A percentile compares a stretch with the other conserved stretches of the same genome.
Evolutionary conservation across 1,284 basidiomycete genomes (phyloP).

Genomic region (Boletus sp.): DNA sequence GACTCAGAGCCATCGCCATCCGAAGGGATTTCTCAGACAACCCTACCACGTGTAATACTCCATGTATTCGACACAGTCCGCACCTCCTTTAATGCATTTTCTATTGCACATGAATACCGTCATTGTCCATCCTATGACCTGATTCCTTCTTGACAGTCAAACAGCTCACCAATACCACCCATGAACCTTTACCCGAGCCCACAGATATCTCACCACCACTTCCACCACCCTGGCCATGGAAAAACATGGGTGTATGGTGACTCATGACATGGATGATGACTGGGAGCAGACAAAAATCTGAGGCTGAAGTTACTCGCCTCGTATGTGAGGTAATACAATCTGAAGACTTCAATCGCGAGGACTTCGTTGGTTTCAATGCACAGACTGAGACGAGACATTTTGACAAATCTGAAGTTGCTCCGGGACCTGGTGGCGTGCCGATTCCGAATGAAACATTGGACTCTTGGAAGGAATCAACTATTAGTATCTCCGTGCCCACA

Average conservation of each 20-base stretch:
- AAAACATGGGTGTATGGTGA: slow-evolving; percentile 25
- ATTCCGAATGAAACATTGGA: too few species aligned
- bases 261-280: slow-evolving; percentile 30
- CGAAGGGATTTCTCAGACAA: too few species aligned
- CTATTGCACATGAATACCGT: slow-evolving; percentile 21
- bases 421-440: too few species aligned
- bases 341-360: slow-evolving; percentile 15
- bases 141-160: neutral
- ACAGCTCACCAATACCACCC: slow-evolving; percentile 2
- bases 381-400: slow-evolving; percentile 10
- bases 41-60: slow-evolving; percentile 2
- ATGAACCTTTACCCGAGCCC: too few species aligned
- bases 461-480: too few species aligned
- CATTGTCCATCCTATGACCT: slow-evolving; percentile 33
- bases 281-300: slow-evolving; percentile 24
- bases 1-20: too few species aligned
- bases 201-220: too few species aligned
- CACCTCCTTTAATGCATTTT: slow-evolving; percentile 22
- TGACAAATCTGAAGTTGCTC: too few species aligned
- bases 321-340: slow-evolving; percentile 3
- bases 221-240: slow-evolving; percentile 25
- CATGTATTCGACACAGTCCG: slow-evolving; percentile 16
- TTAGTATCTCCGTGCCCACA: too few species aligned
- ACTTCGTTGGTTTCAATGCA: slow-evolving; percentile 21
- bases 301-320: slow-evolving; percentile 16